Evolutionary conservation across 2,329 filamentous ascomycete species (phyloP).

Genomic region (Claviceps sorghi): DNA sequence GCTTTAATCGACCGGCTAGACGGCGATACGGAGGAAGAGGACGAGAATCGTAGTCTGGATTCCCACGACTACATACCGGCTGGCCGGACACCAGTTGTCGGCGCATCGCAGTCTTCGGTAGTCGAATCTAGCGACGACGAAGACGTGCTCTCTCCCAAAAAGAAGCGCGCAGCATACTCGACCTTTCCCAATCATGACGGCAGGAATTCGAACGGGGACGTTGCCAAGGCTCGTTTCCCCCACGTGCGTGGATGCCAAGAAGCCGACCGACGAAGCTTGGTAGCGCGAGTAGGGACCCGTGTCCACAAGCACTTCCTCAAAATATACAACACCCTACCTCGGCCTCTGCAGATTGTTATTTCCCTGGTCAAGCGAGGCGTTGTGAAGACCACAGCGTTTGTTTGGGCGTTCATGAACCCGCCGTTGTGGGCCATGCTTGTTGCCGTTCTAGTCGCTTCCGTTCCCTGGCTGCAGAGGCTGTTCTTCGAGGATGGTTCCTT

Average conservation of each 20-base stretch:
- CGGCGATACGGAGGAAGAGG: slow-evolving; percentile 24
- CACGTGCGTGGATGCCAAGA: slow-evolving; percentile 34
- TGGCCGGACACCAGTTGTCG: slow-evolving; percentile 39
- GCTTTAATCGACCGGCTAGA: slow-evolving; percentile 27
- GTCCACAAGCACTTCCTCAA: slow-evolving; percentile 12
- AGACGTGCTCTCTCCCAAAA: slow-evolving; percentile 18
- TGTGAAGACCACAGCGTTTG: slow-evolving; percentile 41
- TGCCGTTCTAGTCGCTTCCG: slow-evolving; percentile 79
- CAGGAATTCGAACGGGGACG: slow-evolving; percentile 17
- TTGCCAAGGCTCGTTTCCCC: slow-evolving; percentile 49
- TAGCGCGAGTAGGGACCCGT: slow-evolving; percentile 18
- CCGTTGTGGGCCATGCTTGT: slow-evolving; percentile 93
- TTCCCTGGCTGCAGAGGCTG: slow-evolving; percentile 64
- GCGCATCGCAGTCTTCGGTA: slow-evolving; percentile 34
- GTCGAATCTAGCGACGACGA: slow-evolving; percentile 35
- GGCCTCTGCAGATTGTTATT: slow-evolving; percentile 23
- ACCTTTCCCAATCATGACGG: slow-evolving; percentile 13
- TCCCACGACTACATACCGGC: slow-evolving; percentile 38
- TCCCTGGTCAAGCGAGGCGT: slow-evolving; percentile 18
- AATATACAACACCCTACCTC: slow-evolving; percentile 25
- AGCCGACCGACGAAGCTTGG: slow-evolving; percentile 15
- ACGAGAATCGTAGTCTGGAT: slow-evolving; percentile 23
- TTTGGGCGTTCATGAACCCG: slow-evolving; percentile 96
- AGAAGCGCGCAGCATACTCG: slow-evolving; percentile 13
- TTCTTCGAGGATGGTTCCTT: slow-evolving; percentile 89